Evolutionary conservation across 75 land plant genomes (phyloP).

Genomic region (Cryptomeria japonica): DNA sequence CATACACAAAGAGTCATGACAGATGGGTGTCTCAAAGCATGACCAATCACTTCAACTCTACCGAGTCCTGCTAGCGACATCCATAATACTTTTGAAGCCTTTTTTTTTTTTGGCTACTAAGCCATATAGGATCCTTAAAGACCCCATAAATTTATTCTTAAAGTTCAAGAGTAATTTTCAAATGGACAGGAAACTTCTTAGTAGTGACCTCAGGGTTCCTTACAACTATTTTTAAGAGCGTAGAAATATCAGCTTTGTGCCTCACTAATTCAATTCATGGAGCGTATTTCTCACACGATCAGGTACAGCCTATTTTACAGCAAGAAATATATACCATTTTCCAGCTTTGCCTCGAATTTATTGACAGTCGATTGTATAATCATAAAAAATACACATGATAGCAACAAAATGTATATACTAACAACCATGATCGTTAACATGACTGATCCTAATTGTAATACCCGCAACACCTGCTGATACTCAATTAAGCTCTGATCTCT

Average conservation of each 20-base stretch:
- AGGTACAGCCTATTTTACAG: not conserved
- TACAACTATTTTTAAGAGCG: too few relatives aligned
- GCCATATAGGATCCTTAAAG: not conserved
- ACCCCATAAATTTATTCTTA: too few relatives aligned
- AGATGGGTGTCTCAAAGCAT: not conserved
- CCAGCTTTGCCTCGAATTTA: not conserved
- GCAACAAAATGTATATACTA: not conserved
- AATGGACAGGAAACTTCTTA: too few relatives aligned
- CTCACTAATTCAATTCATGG: not conserved
- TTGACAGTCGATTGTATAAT: not conserved
- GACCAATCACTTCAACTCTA: not conserved
- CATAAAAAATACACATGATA: not conserved
- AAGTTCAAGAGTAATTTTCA: too few relatives aligned
- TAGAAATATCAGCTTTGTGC: too few relatives aligned
- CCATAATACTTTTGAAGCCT: not conserved
- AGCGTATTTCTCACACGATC: not conserved
- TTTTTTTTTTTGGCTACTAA: not conserved
- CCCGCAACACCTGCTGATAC: not conserved
- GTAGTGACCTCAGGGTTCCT: too few relatives aligned
- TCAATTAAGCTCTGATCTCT: too few relatives aligned
- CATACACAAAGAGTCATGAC: not conserved
- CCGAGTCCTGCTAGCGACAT: too few relatives aligned
- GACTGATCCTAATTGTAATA: too few relatives aligned
- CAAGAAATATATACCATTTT: too few relatives aligned
- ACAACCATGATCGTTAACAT: not conserved